Conservation (phyloP, 2,329 filamentous ascomycete species). For the Orbilia oligospora region DNA sequence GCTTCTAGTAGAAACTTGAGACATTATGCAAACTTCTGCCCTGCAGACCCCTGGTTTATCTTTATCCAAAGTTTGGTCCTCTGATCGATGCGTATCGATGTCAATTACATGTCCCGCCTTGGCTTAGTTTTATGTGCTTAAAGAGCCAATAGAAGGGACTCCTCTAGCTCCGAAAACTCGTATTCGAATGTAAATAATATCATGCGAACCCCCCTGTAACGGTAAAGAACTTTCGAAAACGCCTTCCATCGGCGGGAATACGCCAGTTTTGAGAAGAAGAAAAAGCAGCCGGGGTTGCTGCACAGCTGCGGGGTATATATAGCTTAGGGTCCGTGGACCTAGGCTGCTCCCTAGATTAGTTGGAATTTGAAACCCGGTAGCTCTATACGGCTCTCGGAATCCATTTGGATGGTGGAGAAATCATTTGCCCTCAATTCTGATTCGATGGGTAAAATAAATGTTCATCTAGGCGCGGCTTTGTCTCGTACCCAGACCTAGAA, state of each 20-base stretch:
- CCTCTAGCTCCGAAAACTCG: constrained; percentile 32
- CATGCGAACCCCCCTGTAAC: constrained; percentile 25
- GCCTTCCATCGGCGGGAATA: constrained; percentile 40
- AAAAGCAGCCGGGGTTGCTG: constrained; percentile 24
- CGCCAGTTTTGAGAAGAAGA: constrained; percentile 21
- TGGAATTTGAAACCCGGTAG: constrained; percentile 33
- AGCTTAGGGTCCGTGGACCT: constrained; percentile 47
- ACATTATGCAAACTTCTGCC: constrained; percentile 40
- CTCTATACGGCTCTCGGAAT: constrained; percentile 48
- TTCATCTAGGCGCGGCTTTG: background rate
- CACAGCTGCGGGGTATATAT: constrained; percentile 50
- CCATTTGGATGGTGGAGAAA: constrained; percentile 45
- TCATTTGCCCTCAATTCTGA: constrained; percentile 33
- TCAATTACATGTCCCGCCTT: constrained; percentile 13
- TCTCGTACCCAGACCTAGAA: no score
- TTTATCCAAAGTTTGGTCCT: constrained; percentile 55
- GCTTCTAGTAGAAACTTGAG: constrained; percentile 9
- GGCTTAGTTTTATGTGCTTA: background rate
- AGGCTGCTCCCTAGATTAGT: constrained; percentile 21
- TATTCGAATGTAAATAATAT: constrained; percentile 37
- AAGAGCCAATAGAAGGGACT: constrained; percentile 27
- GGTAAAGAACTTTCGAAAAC: constrained; percentile 55
- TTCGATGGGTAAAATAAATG: constrained; percentile 37
- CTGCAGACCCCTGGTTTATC: constrained; percentile 27
- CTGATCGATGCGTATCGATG: constrained; percentile 32